Percentiles rank a stretch among this genome's conserved stretches.
phyloP scores from a whole-genome alignment of 2,329 filamentous ascomycete genomes.

The Clarireedia monteithiana region DNA sequence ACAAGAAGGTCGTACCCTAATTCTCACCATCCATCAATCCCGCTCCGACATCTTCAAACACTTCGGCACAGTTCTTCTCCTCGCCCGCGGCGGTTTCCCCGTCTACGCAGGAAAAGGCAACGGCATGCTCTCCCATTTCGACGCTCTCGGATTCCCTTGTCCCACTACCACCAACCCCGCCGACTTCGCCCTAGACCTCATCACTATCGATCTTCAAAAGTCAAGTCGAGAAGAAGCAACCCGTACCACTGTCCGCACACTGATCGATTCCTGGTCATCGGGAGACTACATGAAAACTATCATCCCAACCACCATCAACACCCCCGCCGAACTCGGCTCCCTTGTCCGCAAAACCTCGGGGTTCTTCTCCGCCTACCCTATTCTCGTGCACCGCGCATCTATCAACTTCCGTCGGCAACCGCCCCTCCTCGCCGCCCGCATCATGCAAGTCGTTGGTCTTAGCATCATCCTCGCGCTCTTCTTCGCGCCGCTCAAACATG shows the following conservation, averaged over 20 bases:
- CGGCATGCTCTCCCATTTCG: conserved; percentile 60
- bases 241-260: conserved; percentile 49
- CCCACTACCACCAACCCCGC: conserved; percentile 66
- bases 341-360: conserved; percentile 56
- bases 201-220: conserved; percentile 67
- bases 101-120: conserved; percentile 58
- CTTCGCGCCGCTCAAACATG: conserved; percentile 61
- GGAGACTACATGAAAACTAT: conserved; percentile 17
- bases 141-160: conserved; percentile 52
- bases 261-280: conserved; percentile 52
- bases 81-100: conserved; percentile 61
- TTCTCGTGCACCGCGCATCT: conserved; percentile 58
- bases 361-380: conserved; percentile 54
- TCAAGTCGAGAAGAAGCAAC: conserved; percentile 54
- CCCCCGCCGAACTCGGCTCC: conserved; percentile 64
- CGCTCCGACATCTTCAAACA: conserved; percentile 64
- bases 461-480: conserved; percentile 57
- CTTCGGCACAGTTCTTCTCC: conserved; percentile 64
- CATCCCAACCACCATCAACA: conserved; percentile 35
- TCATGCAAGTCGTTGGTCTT: conserved; percentile 59
- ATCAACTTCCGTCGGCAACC: conserved; percentile 65
- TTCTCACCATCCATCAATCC: conserved; percentile 73
- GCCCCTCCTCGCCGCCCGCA: conserved; percentile 53
- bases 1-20: conserved; percentile 63
- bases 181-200: conserved; percentile 69